A percentile compares a stretch with the other conserved stretches of the same genome.
phyloP scores from a whole-genome alignment of 73 alveolate genomes.

The Symbiodinium natans region DNA sequence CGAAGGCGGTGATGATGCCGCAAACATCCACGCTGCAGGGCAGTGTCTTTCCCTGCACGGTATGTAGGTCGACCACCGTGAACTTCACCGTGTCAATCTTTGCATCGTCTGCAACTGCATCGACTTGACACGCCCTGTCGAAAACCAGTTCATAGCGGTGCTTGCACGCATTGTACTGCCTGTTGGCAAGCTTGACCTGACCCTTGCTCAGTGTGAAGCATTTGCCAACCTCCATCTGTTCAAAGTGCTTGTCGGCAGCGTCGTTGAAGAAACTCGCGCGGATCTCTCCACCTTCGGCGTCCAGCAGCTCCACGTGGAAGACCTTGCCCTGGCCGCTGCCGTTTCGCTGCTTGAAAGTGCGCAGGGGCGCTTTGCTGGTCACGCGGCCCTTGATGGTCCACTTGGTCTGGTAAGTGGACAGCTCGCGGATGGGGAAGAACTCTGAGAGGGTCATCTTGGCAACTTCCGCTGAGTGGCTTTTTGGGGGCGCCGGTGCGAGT shows the following conservation, averaged over 20 bases:
- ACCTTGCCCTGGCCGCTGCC: not conserved
- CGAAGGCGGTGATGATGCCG: conserved; percentile 72
- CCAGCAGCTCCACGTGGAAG: conserved; percentile 47
- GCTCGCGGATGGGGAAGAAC: conserved; percentile 84
- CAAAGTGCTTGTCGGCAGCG: conserved; percentile 51
- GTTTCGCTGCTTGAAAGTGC: conserved; percentile 12
- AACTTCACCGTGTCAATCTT: conserved; percentile 48
- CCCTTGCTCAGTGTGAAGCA: conserved; percentile 82
- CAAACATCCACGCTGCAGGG: conserved; percentile 89
- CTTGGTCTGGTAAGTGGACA: conserved; percentile 85
- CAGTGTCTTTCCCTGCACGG: conserved; percentile 78
- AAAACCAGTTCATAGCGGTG: conserved; percentile 80
- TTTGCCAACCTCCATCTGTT: conserved; percentile 62
- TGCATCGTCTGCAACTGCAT: conserved; percentile 65
- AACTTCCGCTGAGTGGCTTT: not conserved
- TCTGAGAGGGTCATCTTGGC: conserved; percentile 32
- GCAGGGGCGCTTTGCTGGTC: conserved; percentile 39
- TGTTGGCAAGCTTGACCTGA: conserved; percentile 54
- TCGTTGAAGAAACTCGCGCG: conserved; percentile 87
- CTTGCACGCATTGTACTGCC: conserved; percentile 83
- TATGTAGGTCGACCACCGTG: conserved; percentile 30
- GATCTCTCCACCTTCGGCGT: conserved; percentile 63
- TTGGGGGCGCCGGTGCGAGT: not conserved
- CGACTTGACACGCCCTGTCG: conserved; percentile 65
- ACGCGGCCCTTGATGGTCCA: conserved; percentile 92